Percentiles rank a stretch among this genome's conserved stretches.
phyloP scores from a whole-genome alignment of 257 asterid species.

The Solanum stenotomum region DNA sequence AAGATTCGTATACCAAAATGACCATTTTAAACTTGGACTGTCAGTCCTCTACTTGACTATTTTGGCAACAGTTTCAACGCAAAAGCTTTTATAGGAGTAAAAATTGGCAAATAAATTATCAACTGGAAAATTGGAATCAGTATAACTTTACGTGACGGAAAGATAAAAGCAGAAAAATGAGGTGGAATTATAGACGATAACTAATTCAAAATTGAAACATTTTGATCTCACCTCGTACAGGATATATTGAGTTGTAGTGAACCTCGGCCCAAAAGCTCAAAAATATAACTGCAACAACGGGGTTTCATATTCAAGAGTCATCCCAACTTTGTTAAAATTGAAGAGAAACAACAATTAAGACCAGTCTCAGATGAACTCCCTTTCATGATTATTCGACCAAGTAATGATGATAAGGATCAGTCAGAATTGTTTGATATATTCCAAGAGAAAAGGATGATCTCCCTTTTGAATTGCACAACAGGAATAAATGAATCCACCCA shows the following conservation, averaged over 20 bases:
- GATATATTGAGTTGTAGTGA: slow-evolving; percentile 92
- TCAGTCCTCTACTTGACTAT: neutral
- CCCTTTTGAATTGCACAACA: neutral
- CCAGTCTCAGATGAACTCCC: neutral
- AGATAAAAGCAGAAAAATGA: neutral
- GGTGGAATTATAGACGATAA: neutral
- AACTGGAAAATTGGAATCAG: neutral
- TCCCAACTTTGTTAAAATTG: neutral
- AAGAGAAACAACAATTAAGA: neutral
- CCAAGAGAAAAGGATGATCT: neutral
- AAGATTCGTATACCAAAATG: neutral
- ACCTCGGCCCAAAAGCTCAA: slow-evolving; percentile 99
- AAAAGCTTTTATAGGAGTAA: neutral
- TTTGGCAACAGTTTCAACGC: neutral
- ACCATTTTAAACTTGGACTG: neutral
- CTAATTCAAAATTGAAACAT: neutral
- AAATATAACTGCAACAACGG: slow-evolving; percentile 57
- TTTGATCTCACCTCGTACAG: slow-evolving; percentile 67
- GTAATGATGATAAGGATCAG: neutral
- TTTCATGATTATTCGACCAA: neutral
- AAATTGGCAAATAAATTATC: neutral
- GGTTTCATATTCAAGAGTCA: neutral
- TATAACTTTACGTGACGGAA: neutral
- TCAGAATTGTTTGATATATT: neutral
- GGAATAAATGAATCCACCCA: neutral